These are phyloP conservation scores for Coleophoma eucalyptorum DNA, from an alignment of 2,329 filamentous ascomycete species.

Conservation along the genomic window DNA sequence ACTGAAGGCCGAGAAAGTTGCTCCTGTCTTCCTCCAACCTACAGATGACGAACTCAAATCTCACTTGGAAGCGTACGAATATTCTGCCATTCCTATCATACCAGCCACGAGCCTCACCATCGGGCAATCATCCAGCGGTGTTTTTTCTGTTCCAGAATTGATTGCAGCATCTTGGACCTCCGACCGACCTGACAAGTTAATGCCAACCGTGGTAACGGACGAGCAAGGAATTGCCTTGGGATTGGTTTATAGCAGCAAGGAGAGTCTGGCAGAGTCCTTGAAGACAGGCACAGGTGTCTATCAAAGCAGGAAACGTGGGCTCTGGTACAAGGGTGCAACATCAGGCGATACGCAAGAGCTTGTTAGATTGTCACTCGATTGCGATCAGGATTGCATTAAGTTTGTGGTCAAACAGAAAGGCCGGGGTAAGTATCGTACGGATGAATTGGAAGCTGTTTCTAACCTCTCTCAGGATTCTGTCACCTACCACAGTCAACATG, in stretches of 20 bases:
- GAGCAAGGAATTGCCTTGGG: constrained; percentile 81
- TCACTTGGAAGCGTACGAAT: constrained; percentile 16
- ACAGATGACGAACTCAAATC: constrained; percentile 11
- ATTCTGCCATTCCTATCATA: constrained; percentile 65
- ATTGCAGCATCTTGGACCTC: constrained; percentile 73
- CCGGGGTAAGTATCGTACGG: constrained; percentile 42
- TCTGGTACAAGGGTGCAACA: constrained; percentile 96
- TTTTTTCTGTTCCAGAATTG: constrained; percentile 66
- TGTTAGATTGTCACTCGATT: constrained; percentile 80
- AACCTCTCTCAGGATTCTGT: constrained; percentile 63
- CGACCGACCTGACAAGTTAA: constrained; percentile 78
- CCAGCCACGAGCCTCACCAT: constrained; percentile 66
- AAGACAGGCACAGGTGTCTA: constrained; percentile 80
- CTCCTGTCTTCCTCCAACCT: constrained; percentile 23
- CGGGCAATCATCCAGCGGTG: constrained; percentile 53
- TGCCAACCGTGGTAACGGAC: constrained; percentile 88
- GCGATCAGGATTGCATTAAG: constrained; percentile 87
- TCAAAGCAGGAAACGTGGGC: constrained; percentile 88
- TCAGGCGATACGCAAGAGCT: constrained; percentile 93
- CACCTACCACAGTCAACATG: constrained; percentile 90
- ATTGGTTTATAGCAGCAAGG: constrained; percentile 88
- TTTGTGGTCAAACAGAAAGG: constrained; percentile 90
- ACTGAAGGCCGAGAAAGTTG: constrained; percentile 18
- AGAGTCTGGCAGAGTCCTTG: constrained; percentile 84
- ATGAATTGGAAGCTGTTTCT: constrained; percentile 3